Evolutionary conservation across 805 yeast species (phyloP).

Genomic region (Kockiozyma suomiensis): DNA sequence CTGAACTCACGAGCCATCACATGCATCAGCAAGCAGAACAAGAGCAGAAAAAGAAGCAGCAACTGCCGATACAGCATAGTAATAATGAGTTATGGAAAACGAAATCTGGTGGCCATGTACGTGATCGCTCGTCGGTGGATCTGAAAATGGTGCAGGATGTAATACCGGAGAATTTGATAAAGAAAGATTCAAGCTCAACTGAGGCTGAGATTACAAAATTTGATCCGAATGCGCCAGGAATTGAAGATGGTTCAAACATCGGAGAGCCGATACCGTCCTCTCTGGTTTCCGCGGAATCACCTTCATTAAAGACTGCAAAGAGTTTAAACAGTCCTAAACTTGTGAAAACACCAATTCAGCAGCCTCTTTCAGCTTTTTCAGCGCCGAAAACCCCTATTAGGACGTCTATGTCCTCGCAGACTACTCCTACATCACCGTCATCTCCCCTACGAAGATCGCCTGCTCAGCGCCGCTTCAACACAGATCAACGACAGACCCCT

Average conservation of each 20-base stretch:
- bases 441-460: conserved; percentile 21
- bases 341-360: neutral
- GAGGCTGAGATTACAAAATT: neutral
- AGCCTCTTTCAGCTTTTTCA: neutral
- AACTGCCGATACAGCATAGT: neutral
- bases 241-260: neutral
- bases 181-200: neutral
- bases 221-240: neutral
- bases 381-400: neutral
- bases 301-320: neutral
- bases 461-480: conserved; percentile 13
- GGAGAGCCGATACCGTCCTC: neutral
- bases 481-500: neutral
- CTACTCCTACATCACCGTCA: conserved; percentile 2
- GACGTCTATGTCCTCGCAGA: neutral
- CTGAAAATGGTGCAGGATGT: conserved; percentile 3
- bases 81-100: neutral
- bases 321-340: neutral
- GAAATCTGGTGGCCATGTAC: neutral
- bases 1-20: neutral
- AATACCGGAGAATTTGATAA: neutral
- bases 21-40: neutral
- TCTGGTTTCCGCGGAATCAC: neutral
- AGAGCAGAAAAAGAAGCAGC: neutral
- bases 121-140: conserved; percentile 18